Conservation (phyloP, 2,329 filamentous ascomycete genomes). For the Colletotrichum theobromicola region DNA sequence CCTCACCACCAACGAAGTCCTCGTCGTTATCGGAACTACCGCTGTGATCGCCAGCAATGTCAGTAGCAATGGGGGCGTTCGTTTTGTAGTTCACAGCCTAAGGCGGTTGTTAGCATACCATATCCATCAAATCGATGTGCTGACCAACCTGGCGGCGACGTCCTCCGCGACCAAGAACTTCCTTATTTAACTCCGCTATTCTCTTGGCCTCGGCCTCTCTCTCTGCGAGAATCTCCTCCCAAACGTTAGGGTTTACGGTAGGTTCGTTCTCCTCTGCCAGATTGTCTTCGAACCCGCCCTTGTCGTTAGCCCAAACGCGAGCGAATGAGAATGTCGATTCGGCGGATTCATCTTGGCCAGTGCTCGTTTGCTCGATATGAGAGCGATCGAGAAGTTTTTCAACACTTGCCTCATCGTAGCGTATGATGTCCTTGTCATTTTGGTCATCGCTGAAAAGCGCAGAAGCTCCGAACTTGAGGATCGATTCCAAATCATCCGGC, state of each 20-base stretch:
- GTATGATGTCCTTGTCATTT: conserved; percentile 72
- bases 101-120: not conserved
- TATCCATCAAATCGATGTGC: not conserved
- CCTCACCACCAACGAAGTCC: conserved; percentile 30
- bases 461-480: conserved; percentile 85
- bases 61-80: conserved; percentile 21
- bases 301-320: conserved; percentile 89
- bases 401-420: conserved; percentile 82
- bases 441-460: conserved; percentile 80
- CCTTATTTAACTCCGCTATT: conserved; percentile 69
- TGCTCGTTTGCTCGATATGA: conserved; percentile 74
- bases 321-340: conserved; percentile 90
- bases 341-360: conserved; percentile 66
- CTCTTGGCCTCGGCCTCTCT: conserved; percentile 69
- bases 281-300: conserved; percentile 68
- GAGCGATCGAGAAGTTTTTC: conserved; percentile 90
- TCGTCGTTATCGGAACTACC: conserved; percentile 28
- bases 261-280: conserved; percentile 56
- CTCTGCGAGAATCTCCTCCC: conserved; percentile 81
- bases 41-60: conserved; percentile 15
- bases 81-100: conserved; percentile 34
- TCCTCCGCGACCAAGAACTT: conserved; percentile 86
- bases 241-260: conserved; percentile 71
- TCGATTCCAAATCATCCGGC: conserved; percentile 81
- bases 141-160: conserved; percentile 65